Percentiles rank a stretch among this genome's conserved stretches.
Evolutionary conservation across 73 alveolate species (phyloP).

Genomic region (Effrenium voratum): DNA sequence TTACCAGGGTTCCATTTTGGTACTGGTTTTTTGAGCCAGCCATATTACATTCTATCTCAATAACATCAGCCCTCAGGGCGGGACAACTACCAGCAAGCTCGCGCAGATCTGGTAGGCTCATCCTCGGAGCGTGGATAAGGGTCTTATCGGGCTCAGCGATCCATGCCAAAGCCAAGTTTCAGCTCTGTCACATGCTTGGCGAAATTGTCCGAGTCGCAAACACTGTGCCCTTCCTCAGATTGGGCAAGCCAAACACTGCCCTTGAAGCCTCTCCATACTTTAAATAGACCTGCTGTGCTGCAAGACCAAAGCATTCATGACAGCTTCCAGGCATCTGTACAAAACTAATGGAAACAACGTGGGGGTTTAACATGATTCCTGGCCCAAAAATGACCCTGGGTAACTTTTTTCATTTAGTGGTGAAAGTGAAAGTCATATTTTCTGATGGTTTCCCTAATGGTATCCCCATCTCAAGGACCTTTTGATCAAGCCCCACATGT

Average conservation of each 20-base stretch:
- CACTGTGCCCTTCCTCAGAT: conserved; percentile 28
- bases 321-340: too few species aligned
- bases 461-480: too few species aligned
- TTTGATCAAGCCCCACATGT: too few species aligned
- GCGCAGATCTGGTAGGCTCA: conserved; percentile 56
- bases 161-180: background rate
- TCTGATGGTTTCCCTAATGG: too few species aligned
- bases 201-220: conserved; percentile 36
- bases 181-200: conserved; percentile 65
- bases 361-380: background rate
- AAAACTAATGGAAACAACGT: too few species aligned
- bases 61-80: background rate
- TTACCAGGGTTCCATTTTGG: too few species aligned
- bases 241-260: background rate
- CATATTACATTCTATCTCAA: too few species aligned
- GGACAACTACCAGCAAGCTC: conserved; percentile 52
- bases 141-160: background rate
- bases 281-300: background rate
- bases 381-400: background rate
- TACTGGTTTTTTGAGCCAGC: too few species aligned
- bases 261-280: background rate
- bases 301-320: too few species aligned
- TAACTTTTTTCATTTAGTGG: too few species aligned
- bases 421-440: too few species aligned
- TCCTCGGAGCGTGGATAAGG: background rate